Base-by-base conservation (phyloP, 2,329 filamentous ascomycete species). In the Calonectria pseudoturangicola region DNA sequence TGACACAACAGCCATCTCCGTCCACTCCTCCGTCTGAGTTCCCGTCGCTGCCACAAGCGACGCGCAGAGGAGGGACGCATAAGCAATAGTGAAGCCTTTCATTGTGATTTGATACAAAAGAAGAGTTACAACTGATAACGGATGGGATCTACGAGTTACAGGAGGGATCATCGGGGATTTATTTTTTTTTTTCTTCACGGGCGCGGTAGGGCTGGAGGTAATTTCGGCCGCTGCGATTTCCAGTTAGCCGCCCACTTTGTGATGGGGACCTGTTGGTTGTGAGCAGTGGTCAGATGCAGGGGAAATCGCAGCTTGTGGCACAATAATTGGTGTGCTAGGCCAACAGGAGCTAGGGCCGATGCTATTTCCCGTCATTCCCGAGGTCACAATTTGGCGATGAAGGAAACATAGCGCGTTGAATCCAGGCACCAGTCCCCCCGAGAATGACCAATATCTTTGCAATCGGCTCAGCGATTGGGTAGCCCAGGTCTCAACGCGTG, bases 161-260 rank as follows among this genome's bases (percentile, higher is more conserved):
- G 54, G 21, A 13, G 12, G 21, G 21, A 21, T 18, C 10, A 21
- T 8, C 15, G 33, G 33, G 21, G 21, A 58, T 41, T 58, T 58
- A 58, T 58, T 58, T 33, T 39, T 58, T 58, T 41, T n/a, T 25
- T 13, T 13, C 5, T 33, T 33, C 30, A 33, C 9, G 18, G n/a
- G 3, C 18, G 0, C 51, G 21, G 33, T 58, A 58, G 54, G 54
- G 54, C 54, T 58, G 54, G 15, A 16, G n/a, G 25, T 41, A 58
- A 58, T 58, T 58, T 58, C 54, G 54, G 54, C 33, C 54, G 16
- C 13, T 58, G 36, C 33, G n/a, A 2, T 58, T 58, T 58, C 12
- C n/a, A 58, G 54, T 33, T 58, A 56, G 54, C 33, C 12, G 33
- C 54, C 54, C 54, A 58, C n/a, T 4, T 4, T 21, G 25, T 3